These are phyloP conservation scores for Backusella sp. DNA, from an alignment of 192 early-diverging fungal genomes.

Conservation along the genomic window DNA sequence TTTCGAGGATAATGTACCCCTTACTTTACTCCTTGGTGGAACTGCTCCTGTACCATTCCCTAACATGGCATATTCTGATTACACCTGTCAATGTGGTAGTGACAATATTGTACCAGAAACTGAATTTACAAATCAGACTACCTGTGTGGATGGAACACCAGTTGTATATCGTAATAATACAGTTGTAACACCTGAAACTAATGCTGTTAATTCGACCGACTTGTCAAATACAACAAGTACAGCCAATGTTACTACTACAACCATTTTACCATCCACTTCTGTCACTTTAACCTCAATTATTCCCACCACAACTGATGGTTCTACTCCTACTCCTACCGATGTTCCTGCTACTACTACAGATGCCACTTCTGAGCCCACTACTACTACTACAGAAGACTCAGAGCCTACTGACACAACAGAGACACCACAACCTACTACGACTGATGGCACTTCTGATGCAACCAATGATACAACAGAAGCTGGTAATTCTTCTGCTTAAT, in stretches of 20 bases:
- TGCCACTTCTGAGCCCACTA: not conserved
- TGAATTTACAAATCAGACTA: not conserved
- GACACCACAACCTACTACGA: not conserved
- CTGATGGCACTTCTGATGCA: not conserved
- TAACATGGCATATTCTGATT: not conserved
- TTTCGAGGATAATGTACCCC: constrained; percentile 2
- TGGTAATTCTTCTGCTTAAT: not conserved
- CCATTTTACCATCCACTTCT: not conserved
- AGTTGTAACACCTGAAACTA: not conserved
- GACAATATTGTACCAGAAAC: not conserved
- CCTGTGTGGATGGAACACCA: not conserved
- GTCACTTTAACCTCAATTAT: not conserved
- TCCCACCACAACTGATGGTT: not conserved
- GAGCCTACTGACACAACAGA: not conserved
- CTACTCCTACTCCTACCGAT: not conserved
- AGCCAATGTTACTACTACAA: not conserved
- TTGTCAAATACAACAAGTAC: not conserved
- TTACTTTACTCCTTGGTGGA: not conserved
- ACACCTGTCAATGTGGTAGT: not conserved
- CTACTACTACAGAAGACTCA: not conserved
- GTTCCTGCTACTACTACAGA: not conserved
- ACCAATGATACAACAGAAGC: not conserved
- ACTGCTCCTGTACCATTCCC: not conserved
- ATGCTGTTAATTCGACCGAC: not conserved
- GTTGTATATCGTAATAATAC: not conserved